Evolutionary conservation across 1,284 basidiomycete species (phyloP).

Genomic region (Microbotryum saponariae): DNA sequence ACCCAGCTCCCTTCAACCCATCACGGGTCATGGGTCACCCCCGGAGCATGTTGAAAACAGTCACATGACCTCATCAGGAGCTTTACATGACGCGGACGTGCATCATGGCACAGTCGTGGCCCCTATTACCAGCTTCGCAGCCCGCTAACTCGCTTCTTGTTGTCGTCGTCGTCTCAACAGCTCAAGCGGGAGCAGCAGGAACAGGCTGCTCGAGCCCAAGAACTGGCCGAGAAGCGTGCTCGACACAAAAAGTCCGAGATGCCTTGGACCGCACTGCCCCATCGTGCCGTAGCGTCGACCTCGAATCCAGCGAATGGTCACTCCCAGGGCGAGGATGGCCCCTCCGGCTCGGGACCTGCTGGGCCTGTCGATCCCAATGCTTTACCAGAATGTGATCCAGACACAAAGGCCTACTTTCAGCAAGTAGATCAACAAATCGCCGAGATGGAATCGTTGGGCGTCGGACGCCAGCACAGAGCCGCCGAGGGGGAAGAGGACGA

Average conservation of each 20-base stretch:
- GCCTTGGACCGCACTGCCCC: conserved; percentile 14
- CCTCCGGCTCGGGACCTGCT: neutral
- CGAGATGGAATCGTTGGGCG: conserved; percentile 31
- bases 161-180: conserved; percentile 2
- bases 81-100: no score
- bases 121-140: no score
- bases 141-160: no score
- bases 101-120: no score
- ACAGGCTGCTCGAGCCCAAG: conserved; percentile 14
- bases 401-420: conserved; percentile 37
- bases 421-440: conserved; percentile 35
- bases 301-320: neutral
- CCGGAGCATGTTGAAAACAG: no score
- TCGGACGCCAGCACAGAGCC: conserved; percentile 2
- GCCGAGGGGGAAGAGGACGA: conserved; percentile 31
- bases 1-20: no score
- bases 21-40: no score
- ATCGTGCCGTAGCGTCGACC: neutral
- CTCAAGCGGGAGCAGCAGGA: conserved; percentile 27
- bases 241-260: conserved; percentile 25
- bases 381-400: conserved; percentile 33
- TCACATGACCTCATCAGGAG: no score
- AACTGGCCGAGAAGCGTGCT: conserved; percentile 19
- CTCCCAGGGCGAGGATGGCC: no score
- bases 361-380: conserved; percentile 24